A percentile compares a stretch with the other conserved stretches of the same genome.
phyloP scores from a whole-genome alignment of 768 basidiomycete species.

The Cubamyces lactineus region DNA sequence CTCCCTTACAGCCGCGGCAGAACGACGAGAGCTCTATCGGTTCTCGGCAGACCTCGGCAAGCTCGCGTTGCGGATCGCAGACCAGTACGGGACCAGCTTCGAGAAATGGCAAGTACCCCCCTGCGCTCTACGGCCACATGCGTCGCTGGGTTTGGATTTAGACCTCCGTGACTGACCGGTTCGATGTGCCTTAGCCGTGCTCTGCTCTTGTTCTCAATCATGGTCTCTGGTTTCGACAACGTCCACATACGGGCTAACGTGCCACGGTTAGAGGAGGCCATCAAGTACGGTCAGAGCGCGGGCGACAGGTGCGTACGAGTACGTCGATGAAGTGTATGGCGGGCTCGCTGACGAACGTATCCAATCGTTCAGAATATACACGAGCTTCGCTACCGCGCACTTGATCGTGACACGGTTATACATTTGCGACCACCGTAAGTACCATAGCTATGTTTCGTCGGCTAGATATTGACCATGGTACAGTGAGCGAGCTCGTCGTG shows the following conservation, averaged over 20 bases:
- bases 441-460: background rate
- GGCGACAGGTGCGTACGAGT: constrained; percentile 58
- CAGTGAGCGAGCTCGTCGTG: constrained; percentile 60
- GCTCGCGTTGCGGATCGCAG: constrained; percentile 68
- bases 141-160: background rate
- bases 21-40: constrained; percentile 63
- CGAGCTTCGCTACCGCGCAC: constrained; percentile 62
- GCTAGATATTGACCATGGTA: background rate
- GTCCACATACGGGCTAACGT: constrained; percentile 66
- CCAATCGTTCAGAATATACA: constrained; percentile 52
- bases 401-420: constrained; percentile 55
- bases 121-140: background rate
- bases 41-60: constrained; percentile 72
- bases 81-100: constrained; percentile 60
- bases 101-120: constrained; percentile 61
- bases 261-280: constrained; percentile 60
- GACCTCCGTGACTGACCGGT: constrained; percentile 7
- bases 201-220: constrained; percentile 58
- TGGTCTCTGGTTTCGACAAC: constrained; percentile 71
- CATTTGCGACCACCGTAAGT: constrained; percentile 64
- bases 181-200: constrained; percentile 48
- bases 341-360: background rate
- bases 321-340: background rate
- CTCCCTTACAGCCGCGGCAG: constrained; percentile 47
- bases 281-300: constrained; percentile 66